A percentile compares a stretch with the other conserved stretches of the same genome.
Evolutionary conservation across 169 alveolate species (phyloP).

Genomic region (Plasmodium sp.): DNA sequence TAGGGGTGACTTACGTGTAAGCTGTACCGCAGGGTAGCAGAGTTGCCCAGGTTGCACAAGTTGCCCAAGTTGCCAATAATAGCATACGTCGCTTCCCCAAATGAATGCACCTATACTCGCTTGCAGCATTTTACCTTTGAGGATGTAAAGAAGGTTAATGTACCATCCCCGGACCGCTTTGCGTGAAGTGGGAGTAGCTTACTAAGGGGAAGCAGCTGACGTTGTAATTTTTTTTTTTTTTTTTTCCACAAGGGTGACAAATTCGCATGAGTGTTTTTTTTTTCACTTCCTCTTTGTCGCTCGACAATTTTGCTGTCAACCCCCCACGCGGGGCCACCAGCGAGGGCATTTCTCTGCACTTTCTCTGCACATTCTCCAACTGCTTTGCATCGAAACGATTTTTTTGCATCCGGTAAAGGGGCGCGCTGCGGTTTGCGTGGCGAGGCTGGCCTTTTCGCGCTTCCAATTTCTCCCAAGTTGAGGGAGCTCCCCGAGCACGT

Average conservation of each 20-base stretch:
- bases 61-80: no score
- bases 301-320: not conserved
- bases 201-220: not conserved
- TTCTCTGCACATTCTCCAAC: not conserved
- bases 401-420: not conserved
- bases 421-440: not conserved
- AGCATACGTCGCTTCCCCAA: not conserved
- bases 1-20: not conserved
- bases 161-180: not conserved
- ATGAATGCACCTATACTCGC: not conserved
- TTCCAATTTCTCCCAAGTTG: not conserved
- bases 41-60: not conserved
- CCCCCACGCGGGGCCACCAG: not conserved
- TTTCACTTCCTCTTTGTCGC: not conserved
- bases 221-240: not conserved
- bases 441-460: not conserved
- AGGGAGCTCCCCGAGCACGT: not conserved
- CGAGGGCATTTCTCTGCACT: not conserved
- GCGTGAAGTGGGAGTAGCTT: not conserved
- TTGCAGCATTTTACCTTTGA: not conserved
- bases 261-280: not conserved
- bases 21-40: not conserved
- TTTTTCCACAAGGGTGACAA: not conserved
- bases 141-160: not conserved
- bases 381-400: not conserved